These are phyloP conservation scores for Pseudopediastrum boryanum DNA, from an alignment of 139 green algal species.

Conservation along the genomic window DNA sequence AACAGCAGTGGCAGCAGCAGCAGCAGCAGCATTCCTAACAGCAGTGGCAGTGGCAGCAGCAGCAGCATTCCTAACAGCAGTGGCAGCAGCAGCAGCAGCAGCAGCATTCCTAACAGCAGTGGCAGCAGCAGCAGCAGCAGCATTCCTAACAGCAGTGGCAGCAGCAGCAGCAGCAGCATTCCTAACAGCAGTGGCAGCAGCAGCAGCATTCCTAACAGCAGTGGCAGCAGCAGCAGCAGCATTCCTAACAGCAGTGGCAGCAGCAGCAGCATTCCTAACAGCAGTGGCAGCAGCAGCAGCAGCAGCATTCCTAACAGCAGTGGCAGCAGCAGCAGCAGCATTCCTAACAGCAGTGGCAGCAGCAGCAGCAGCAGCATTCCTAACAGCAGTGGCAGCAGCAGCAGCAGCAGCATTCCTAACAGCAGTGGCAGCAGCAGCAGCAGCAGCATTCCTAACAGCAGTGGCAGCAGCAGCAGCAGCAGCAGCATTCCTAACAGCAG, in stretches of 20 bases:
- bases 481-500: neutral
- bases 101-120: neutral
- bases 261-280: too few relatives aligned
- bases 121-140: neutral
- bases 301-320: neutral
- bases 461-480: conserved; percentile 3
- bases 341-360: neutral
- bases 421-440: neutral
- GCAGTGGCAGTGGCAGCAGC: conserved; percentile 2
- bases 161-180: too few relatives aligned
- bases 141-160: neutral
- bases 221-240: neutral
- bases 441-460: neutral
- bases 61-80: neutral
- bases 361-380: neutral
- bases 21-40: neutral
- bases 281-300: too few relatives aligned
- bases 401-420: neutral
- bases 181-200: too few relatives aligned
- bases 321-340: neutral
- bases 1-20: neutral
- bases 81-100: neutral
- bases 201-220: neutral
- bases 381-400: neutral
- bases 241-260: neutral